These are phyloP conservation scores for Glycine tomentella DNA, from an alignment of 306 rosid species.

Conservation along the genomic window DNA sequence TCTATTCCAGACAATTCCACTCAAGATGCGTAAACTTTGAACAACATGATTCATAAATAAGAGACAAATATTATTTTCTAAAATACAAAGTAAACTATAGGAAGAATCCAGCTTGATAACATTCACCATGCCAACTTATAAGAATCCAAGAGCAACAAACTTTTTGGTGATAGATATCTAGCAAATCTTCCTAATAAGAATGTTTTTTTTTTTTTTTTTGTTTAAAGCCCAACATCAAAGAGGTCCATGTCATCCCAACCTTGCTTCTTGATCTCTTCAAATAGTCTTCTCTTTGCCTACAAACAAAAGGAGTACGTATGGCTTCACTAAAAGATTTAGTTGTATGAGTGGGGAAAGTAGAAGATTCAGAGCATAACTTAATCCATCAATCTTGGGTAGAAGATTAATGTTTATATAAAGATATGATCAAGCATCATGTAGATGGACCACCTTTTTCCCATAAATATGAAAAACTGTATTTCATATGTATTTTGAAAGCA, in stretches of 20 bases:
- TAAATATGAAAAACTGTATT: not conserved
- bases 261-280: slow-evolving; percentile 77
- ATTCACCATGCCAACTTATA: slow-evolving; percentile 41
- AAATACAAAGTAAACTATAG: slow-evolving; percentile 9
- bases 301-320: slow-evolving; percentile 55
- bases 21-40: slow-evolving; percentile 23
- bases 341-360: slow-evolving; percentile 43
- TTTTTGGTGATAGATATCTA: slow-evolving; percentile 29
- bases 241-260: slow-evolving; percentile 64
- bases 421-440: slow-evolving; percentile 36
- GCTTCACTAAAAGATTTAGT: slow-evolving; percentile 53
- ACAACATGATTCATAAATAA: slow-evolving; percentile 21
- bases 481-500: slow-evolving; percentile 27
- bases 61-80: slow-evolving; percentile 25
- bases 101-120: slow-evolving; percentile 37
- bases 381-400: slow-evolving; percentile 45
- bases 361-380: slow-evolving; percentile 37
- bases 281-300: slow-evolving; percentile 83
- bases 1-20: not conserved
- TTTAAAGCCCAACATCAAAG: slow-evolving; percentile 52
- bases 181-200: slow-evolving; percentile 42
- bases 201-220: not conserved
- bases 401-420: slow-evolving; percentile 27
- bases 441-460: slow-evolving; percentile 26
- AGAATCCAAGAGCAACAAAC: slow-evolving; percentile 38